A percentile compares a stretch with the other conserved stretches of the same genome.
These are phyloP conservation scores for Aureoboletus auriporus DNA, from an alignment of 768 basidiomycete species.

Conservation along the genomic window DNA sequence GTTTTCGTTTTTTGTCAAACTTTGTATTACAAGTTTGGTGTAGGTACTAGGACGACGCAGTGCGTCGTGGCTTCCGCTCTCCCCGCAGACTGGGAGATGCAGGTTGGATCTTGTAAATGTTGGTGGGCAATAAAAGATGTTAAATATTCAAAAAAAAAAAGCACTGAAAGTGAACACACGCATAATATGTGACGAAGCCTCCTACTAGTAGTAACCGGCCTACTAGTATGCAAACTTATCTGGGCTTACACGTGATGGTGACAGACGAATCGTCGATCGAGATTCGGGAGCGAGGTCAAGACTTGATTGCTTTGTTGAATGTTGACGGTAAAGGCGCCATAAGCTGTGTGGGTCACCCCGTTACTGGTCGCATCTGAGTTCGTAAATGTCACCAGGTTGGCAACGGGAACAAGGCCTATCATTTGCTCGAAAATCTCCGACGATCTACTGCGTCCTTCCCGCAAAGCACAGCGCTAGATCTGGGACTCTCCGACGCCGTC, in stretches of 20 bases:
- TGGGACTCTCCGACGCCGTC: neutral
- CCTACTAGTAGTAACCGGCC: neutral
- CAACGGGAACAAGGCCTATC: neutral
- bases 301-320: neutral
- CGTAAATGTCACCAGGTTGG: neutral
- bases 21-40: no score
- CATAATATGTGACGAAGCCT: no score
- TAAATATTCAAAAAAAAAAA: neutral
- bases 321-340: neutral
- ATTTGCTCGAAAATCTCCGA: neutral
- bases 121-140: no score
- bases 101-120: no score
- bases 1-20: no score
- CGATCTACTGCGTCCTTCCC: neutral
- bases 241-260: neutral
- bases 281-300: neutral
- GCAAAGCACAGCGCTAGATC: neutral
- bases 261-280: neutral
- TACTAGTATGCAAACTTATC: no score
- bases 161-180: no score
- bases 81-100: no score
- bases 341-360: neutral
- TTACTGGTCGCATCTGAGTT: neutral
- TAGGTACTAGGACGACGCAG: no score
- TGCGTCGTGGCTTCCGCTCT: no score